phyloP scores from a whole-genome alignment of 768 basidiomycete genomes.

The Daedaleopsis nitida region DNA sequence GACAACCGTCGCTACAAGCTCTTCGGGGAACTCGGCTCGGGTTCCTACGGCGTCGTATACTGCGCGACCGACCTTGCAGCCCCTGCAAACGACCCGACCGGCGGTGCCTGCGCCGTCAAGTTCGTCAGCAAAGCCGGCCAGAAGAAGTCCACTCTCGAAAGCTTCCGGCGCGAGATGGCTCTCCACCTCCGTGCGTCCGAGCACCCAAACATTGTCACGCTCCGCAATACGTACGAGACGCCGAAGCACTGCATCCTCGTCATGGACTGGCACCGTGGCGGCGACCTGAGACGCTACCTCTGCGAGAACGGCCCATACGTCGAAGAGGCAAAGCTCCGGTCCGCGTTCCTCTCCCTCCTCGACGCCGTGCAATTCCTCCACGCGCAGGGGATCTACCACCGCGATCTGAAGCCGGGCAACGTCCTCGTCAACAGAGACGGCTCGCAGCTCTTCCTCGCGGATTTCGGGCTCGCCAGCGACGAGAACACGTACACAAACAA shows the following conservation, averaged over 20 bases:
- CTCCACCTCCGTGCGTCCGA: constrained; percentile 20
- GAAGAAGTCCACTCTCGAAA: not conserved
- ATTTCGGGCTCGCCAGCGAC: constrained; percentile 49
- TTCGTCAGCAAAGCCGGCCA: constrained; percentile 12
- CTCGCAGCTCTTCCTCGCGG: constrained; percentile 43
- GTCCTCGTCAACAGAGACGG: constrained; percentile 45
- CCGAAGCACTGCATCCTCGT: constrained; percentile 31
- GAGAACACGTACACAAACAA: constrained; percentile 16
- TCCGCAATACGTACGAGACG: constrained; percentile 23
- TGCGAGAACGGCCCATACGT: constrained; percentile 36
- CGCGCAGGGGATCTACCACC: constrained; percentile 49
- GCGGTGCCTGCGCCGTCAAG: constrained; percentile 24
- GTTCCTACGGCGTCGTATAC: constrained; percentile 30
- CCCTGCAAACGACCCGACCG: not conserved
- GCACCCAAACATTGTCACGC: constrained; percentile 25
- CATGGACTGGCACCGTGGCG: constrained; percentile 32
- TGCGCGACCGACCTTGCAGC: constrained; percentile 21
- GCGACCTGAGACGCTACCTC: constrained; percentile 49
- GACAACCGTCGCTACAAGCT: constrained; percentile 12
- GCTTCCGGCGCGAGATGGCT: constrained; percentile 35
- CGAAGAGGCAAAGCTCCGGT: constrained; percentile 45
- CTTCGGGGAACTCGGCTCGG: constrained; percentile 19
- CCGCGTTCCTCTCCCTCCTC: constrained; percentile 51
- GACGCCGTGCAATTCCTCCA: constrained; percentile 54
- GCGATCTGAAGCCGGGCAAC: constrained; percentile 59